Percentiles rank a stretch among this genome's conserved stretches.
Conservation (phyloP, 306 rosid genomes). For the Ormosia emarginata region DNA sequence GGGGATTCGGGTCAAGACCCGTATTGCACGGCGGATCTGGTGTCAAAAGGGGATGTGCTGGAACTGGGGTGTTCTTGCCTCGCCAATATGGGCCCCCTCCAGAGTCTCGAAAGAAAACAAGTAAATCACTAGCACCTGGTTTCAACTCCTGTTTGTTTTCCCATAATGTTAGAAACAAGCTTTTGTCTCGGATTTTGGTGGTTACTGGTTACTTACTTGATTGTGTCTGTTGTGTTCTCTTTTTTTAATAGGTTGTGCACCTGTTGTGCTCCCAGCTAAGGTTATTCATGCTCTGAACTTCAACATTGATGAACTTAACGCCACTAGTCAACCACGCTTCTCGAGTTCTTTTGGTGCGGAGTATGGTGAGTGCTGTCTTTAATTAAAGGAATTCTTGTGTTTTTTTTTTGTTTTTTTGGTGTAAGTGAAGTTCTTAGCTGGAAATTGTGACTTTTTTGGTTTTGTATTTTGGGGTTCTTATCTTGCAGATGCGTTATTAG, state of each 20-base stretch:
- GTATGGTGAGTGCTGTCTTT: conserved; percentile 35
- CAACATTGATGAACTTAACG: conserved; percentile 43
- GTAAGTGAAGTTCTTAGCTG: background rate
- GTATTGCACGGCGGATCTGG: conserved; percentile 40
- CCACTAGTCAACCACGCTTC: conserved; percentile 32
- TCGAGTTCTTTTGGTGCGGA: conserved; percentile 21
- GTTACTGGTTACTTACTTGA: background rate
- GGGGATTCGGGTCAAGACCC: conserved; percentile 31
- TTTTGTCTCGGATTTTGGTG: background rate
- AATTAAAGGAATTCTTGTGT: too few relatives aligned
- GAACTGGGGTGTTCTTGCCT: conserved; percentile 95
- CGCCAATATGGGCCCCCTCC: conserved; percentile 55
- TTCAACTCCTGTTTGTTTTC: too few relatives aligned
- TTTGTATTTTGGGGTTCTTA: background rate
- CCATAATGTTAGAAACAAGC: background rate
- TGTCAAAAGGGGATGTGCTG: conserved; percentile 55
- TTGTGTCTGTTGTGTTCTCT: background rate
- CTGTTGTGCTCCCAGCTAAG: conserved; percentile 58
- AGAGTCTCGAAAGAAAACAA: conserved; percentile 60
- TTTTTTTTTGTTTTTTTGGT: too few relatives aligned
- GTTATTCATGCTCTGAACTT: conserved; percentile 55
- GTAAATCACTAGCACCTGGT: conserved; percentile 15
- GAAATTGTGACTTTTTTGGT: background rate
- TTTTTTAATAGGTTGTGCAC: conserved; percentile 37
- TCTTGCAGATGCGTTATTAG: conserved; percentile 43